Conservation (phyloP, 2,329 filamentous ascomycete genomes). For the Pseudocercospora crystallina region DNA sequence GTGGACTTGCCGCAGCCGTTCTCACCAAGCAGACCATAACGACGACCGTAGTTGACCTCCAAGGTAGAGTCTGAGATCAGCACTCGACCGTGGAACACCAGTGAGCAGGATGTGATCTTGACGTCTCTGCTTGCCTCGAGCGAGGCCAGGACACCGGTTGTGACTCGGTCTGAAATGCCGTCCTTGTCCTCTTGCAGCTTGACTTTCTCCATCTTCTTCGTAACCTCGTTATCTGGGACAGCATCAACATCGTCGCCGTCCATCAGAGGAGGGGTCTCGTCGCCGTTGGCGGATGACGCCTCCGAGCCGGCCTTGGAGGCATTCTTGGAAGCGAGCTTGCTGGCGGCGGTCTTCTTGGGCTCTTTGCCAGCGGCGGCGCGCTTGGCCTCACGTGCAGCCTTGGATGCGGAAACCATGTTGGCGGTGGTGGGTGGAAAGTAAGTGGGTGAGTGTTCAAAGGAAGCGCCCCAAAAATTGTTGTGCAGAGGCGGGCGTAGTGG, state of each 20-base stretch:
- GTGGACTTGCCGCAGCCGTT: constrained; percentile 99
- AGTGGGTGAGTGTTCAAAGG: no score
- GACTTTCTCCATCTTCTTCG: constrained; percentile 81
- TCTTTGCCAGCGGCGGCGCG: constrained; percentile 67
- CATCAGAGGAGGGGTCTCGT: constrained; percentile 61
- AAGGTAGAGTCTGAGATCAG: constrained; percentile 91
- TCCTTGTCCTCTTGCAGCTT: constrained; percentile 93
- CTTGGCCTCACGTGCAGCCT: constrained; percentile 67
- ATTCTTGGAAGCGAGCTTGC: constrained; percentile 67
- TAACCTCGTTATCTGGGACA: constrained; percentile 58
- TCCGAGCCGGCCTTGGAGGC: constrained; percentile 62
- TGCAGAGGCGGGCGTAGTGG: no score
- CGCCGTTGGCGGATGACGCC: constrained; percentile 68
- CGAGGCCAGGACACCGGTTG: constrained; percentile 91
- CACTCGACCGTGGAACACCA: constrained; percentile 97
- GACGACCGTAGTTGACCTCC: constrained; percentile 87
- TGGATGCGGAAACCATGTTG: constrained; percentile 67
- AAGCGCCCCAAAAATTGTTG: no score
- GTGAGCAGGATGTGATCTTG: constrained; percentile 89
- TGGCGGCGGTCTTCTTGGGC: constrained; percentile 73
- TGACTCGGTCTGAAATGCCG: constrained; percentile 95
- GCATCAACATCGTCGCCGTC: constrained; percentile 60
- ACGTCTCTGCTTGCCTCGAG: constrained; percentile 84
- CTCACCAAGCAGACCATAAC: constrained; percentile 94
- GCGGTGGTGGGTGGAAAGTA: no score